Conservation (phyloP, 2,329 filamentous ascomycete species). For the Talaromyces funiculosus region DNA sequence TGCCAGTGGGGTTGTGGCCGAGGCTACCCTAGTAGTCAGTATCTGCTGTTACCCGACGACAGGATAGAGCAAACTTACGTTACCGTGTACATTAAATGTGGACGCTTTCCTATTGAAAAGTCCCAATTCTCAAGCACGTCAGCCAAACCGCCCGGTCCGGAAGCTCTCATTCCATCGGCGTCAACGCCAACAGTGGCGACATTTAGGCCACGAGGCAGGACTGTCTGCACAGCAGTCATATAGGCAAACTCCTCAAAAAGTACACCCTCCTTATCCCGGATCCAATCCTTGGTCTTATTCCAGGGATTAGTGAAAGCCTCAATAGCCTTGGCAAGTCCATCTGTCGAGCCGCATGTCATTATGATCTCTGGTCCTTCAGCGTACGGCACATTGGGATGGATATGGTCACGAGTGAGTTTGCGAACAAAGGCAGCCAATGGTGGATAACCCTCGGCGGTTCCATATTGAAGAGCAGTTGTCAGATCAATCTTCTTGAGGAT, state of each 20-base stretch:
- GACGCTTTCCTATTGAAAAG: slow-evolving; percentile 62
- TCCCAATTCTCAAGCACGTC: slow-evolving; percentile 84
- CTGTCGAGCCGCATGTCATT: slow-evolving; percentile 75
- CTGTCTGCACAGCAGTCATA: slow-evolving; percentile 66
- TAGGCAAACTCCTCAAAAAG: slow-evolving; percentile 78
- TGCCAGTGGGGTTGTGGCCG: slow-evolving; percentile 83
- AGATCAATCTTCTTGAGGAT: slow-evolving; percentile 69
- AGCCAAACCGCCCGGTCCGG: slow-evolving; percentile 66
- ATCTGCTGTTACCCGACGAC: not conserved
- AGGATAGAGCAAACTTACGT: slow-evolving; percentile 56
- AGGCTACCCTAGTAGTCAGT: slow-evolving; percentile 46
- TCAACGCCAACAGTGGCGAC: slow-evolving; percentile 71
- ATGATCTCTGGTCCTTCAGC: slow-evolving; percentile 68
- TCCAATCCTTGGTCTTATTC: slow-evolving; percentile 61
- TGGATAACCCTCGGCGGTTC: slow-evolving; percentile 73
- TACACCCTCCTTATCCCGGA: slow-evolving; percentile 66
- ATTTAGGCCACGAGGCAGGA: slow-evolving; percentile 63
- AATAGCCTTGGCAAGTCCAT: slow-evolving; percentile 74
- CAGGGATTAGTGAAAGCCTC: slow-evolving; percentile 72
- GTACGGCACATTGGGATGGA: slow-evolving; percentile 80
- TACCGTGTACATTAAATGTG: slow-evolving; percentile 84
- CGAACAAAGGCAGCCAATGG: slow-evolving; percentile 71
- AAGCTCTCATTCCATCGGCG: slow-evolving; percentile 68
- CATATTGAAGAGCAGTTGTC: slow-evolving; percentile 78
- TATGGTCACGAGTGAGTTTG: slow-evolving; percentile 67